Evolutionary conservation across 192 early-diverging fungal genomes (phyloP).

Genomic region (Allomyces macrogynus): DNA sequence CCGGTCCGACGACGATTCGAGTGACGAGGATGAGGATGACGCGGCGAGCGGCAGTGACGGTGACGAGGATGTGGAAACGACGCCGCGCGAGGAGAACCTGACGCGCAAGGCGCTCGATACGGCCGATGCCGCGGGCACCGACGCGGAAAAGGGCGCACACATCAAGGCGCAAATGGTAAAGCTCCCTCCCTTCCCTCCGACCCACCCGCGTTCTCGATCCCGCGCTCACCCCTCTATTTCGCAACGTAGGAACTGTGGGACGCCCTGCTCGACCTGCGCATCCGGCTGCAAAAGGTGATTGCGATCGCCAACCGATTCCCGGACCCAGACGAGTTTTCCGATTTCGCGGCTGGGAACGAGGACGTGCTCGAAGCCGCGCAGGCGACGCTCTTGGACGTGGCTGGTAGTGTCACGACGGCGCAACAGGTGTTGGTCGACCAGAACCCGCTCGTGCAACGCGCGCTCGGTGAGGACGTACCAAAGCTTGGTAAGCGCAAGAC

Average conservation of each 20-base stretch:
- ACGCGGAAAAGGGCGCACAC: slow-evolving; percentile 80
- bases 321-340: slow-evolving; percentile 9
- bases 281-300: slow-evolving; percentile 63
- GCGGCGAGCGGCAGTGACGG: not conserved
- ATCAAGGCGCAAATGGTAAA: slow-evolving; percentile 71
- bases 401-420: not conserved
- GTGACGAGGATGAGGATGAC: not conserved
- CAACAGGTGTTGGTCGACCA: not conserved
- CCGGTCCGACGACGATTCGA: not conserved
- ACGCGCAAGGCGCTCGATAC: not conserved
- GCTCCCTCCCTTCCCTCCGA: not conserved
- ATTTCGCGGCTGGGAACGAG: not conserved
- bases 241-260: slow-evolving; percentile 31
- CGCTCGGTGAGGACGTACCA: not conserved
- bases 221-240: no score
- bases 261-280: slow-evolving; percentile 59
- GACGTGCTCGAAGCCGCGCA: not conserved
- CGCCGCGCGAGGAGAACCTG: not conserved
- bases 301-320: slow-evolving; percentile 63
- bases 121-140: slow-evolving; percentile 8
- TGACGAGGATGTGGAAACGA: not conserved
- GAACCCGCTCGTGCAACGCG: not conserved
- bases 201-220: not conserved
- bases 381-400: not conserved
- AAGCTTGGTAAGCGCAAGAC: not conserved